phyloP scores from a whole-genome alignment of 2,329 filamentous ascomycete genomes.

The Pseudogymnoascus sp. region DNA sequence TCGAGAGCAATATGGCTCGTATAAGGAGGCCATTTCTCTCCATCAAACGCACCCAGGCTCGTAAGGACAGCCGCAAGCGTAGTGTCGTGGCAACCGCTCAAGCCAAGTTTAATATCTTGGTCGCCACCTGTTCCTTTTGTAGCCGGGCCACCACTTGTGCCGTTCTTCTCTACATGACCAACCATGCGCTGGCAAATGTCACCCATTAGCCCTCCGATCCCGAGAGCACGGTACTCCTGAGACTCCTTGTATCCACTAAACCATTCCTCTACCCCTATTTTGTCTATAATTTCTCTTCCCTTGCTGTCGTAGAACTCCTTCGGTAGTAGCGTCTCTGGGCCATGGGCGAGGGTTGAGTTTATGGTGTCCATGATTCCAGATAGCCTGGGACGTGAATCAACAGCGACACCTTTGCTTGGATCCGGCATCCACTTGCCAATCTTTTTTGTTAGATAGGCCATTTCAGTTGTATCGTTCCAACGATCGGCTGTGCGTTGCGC shows the following conservation, averaged over 20 bases:
- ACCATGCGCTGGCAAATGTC: constrained; percentile 75
- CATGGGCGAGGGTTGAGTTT: constrained; percentile 81
- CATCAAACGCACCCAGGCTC: constrained; percentile 70
- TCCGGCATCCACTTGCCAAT: constrained; percentile 82
- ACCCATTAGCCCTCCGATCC: constrained; percentile 76
- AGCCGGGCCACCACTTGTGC: constrained; percentile 37
- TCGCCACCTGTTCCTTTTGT: constrained; percentile 38
- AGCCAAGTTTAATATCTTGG: constrained; percentile 58
- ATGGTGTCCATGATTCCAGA: constrained; percentile 92
- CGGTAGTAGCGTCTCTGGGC: constrained; percentile 68
- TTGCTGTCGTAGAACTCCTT: constrained; percentile 78
- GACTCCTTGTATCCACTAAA: constrained; percentile 79
- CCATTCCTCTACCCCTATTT: constrained; percentile 84
- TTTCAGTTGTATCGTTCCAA: constrained; percentile 72
- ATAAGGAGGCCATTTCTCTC: constrained; percentile 78
- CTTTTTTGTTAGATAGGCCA: constrained; percentile 71
- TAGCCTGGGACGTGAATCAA: constrained; percentile 75
- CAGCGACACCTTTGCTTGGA: constrained; percentile 57
- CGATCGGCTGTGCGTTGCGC: constrained; percentile 61
- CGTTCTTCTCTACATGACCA: constrained; percentile 50
- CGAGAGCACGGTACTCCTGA: constrained; percentile 77
- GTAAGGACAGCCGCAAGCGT: constrained; percentile 74
- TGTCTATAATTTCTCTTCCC: constrained; percentile 58
- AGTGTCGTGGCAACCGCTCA: constrained; percentile 89
- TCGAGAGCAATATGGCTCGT: constrained; percentile 89